These are phyloP conservation scores for Pseudogymnoascus sp. DNA, from an alignment of 2,329 filamentous ascomycete species.

Conservation along the genomic window DNA sequence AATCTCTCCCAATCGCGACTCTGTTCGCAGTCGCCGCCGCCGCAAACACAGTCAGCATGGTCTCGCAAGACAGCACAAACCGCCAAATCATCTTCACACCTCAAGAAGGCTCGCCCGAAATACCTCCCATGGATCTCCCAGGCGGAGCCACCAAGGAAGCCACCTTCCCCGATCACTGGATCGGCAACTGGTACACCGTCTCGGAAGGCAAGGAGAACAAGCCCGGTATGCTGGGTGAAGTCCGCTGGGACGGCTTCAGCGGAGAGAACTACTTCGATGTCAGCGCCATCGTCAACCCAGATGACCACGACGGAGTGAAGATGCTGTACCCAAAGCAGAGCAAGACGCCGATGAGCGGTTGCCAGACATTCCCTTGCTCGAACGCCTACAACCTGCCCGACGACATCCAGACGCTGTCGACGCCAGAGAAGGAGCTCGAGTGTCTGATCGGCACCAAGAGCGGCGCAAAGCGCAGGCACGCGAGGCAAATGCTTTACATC, in stretches of 20 bases:
- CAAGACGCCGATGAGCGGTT: slow-evolving; percentile 39
- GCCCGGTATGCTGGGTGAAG: slow-evolving; percentile 44
- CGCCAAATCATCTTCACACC: slow-evolving; percentile 27
- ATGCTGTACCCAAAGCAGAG: slow-evolving; percentile 39
- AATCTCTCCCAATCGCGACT: slow-evolving; percentile 31
- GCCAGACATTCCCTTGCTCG: slow-evolving; percentile 42
- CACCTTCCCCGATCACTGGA: slow-evolving; percentile 30
- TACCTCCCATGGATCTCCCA: slow-evolving; percentile 17
- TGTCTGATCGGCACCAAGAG: slow-evolving; percentile 28
- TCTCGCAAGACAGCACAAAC: slow-evolving; percentile 44
- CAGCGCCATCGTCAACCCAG: slow-evolving; percentile 46
- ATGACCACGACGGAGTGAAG: slow-evolving; percentile 44
- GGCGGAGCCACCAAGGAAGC: slow-evolving; percentile 32
- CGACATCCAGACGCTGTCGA: slow-evolving; percentile 48
- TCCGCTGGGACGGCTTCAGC: slow-evolving; percentile 41
- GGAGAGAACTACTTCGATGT: slow-evolving; percentile 49
- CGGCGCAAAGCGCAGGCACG: slow-evolving; percentile 12
- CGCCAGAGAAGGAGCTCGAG: slow-evolving; percentile 39
- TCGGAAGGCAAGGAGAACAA: slow-evolving; percentile 34
- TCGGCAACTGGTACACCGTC: slow-evolving; percentile 38
- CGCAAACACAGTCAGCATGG: slow-evolving; percentile 47
- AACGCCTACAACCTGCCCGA: slow-evolving; percentile 46
- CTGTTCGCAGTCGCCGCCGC: slow-evolving; percentile 35
- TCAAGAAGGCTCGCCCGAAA: slow-evolving; percentile 14
- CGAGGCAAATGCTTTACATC: slow-evolving; percentile 3